These are phyloP conservation scores for Larix sibirica DNA, from an alignment of 83 land plant genomes.

Conservation along the genomic window DNA sequence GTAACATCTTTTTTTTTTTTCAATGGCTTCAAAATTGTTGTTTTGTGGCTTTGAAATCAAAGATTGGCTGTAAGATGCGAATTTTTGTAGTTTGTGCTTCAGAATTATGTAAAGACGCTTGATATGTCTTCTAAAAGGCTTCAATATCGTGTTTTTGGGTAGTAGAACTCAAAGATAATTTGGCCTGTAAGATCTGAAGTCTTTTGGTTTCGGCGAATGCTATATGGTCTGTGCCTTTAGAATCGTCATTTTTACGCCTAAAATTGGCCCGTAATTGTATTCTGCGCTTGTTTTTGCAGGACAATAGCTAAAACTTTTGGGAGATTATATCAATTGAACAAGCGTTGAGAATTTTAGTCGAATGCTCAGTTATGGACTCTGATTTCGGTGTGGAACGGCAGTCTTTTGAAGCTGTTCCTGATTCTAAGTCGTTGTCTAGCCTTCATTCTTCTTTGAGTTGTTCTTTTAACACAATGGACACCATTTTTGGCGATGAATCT, in stretches of 20 bases:
- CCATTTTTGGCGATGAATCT: slow-evolving; percentile 14
- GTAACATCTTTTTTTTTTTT: too few relatives aligned
- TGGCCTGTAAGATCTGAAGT: too few relatives aligned
- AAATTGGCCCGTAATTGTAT: background rate
- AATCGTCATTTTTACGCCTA: background rate
- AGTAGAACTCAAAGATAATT: too few relatives aligned
- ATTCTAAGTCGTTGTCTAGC: slow-evolving; percentile 13
- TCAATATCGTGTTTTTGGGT: too few relatives aligned
- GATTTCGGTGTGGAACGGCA: slow-evolving; percentile 13
- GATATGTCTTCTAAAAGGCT: too few relatives aligned
- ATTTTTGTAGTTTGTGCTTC: too few relatives aligned
- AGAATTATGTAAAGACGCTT: too few relatives aligned
- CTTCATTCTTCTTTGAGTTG: slow-evolving; percentile 8
- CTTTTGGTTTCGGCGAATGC: too few relatives aligned
- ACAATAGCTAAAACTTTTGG: background rate
- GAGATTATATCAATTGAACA: background rate
- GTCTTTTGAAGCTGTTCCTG: background rate
- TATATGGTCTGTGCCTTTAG: too few relatives aligned
- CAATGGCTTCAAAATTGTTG: too few relatives aligned
- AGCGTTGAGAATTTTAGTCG: background rate
- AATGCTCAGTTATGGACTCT: slow-evolving; percentile 10
- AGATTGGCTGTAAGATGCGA: too few relatives aligned
- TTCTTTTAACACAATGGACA: slow-evolving; percentile 11
- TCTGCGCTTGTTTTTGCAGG: background rate
- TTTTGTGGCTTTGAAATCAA: too few relatives aligned